Conservation (phyloP, 192 early-diverging fungal species). For the Umbelopsis isabellina region DNA sequence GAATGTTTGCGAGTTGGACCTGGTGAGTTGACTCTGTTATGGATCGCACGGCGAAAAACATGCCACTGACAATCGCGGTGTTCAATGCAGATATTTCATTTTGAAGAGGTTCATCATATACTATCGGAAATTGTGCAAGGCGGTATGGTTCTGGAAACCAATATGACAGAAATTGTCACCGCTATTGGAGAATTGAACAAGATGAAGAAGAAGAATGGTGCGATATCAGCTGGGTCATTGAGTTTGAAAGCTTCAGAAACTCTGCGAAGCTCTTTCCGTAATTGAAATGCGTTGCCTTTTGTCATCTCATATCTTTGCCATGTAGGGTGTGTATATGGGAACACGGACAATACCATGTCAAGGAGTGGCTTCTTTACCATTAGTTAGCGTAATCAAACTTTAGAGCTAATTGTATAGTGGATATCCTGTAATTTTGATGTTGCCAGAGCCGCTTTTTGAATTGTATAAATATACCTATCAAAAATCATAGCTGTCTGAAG, state of each 20-base stretch:
- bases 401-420: neutral
- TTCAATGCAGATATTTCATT: conserved; percentile 78
- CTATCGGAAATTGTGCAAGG: conserved; percentile 88
- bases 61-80: neutral
- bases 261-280: conserved; percentile 32
- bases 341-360: no score
- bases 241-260: conserved; percentile 35
- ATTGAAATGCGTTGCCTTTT: neutral
- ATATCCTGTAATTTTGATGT: no score
- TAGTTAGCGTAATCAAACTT: neutral
- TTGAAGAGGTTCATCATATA: conserved; percentile 86
- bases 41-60: neutral
- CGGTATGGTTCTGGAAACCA: conserved; percentile 87
- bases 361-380: no score
- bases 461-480: neutral
- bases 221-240: conserved; percentile 25
- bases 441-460: neutral
- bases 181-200: conserved; percentile 70
- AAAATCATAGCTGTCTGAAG: neutral
- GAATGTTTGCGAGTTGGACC: conserved; percentile 97
- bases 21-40: conserved; percentile 52
- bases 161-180: conserved; percentile 73
- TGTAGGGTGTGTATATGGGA: no score
- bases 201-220: conserved; percentile 52
- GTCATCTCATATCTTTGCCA: neutral